Conservation (phyloP, 225 moss, liverwort and hornwort species). For the Physcomitrellopsis africana region DNA sequence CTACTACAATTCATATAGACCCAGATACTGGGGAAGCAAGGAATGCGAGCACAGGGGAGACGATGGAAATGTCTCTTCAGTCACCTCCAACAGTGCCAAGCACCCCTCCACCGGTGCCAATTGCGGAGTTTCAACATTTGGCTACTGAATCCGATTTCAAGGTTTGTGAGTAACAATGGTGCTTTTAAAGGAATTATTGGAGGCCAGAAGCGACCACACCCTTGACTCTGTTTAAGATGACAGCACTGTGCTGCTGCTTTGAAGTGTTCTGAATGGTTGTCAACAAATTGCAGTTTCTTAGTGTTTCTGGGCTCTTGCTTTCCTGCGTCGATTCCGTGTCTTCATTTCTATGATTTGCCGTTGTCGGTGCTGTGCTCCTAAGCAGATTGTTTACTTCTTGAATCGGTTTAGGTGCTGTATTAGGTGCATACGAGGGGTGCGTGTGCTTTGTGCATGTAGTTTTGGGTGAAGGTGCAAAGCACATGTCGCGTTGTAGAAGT, state of each 20-base stretch:
- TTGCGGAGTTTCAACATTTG: slow-evolving; percentile 78
- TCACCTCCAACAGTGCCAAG: slow-evolving; percentile 39
- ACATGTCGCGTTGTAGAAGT: slow-evolving; percentile 4
- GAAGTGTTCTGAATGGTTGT: neutral
- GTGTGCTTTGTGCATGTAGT: slow-evolving; percentile 4
- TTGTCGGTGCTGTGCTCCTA: slow-evolving; percentile 6
- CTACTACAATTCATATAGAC: slow-evolving; percentile 37
- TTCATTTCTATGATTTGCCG: slow-evolving; percentile 14
- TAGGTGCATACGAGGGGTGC: neutral
- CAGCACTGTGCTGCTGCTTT: neutral
- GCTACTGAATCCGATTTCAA: slow-evolving; percentile 85
- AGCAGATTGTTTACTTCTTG: neutral
- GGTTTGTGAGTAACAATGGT: slow-evolving; percentile 37
- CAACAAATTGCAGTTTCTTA: neutral
- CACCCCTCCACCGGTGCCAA: slow-evolving; percentile 49
- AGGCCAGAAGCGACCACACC: neutral
- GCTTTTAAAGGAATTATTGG: neutral
- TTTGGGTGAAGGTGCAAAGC: slow-evolving; percentile 2
- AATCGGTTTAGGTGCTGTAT: neutral
- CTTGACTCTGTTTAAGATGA: neutral
- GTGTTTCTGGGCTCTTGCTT: neutral
- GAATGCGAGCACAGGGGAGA: slow-evolving; percentile 49
- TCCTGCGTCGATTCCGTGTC: neutral
- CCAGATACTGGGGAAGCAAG: slow-evolving; percentile 53
- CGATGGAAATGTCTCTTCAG: slow-evolving; percentile 44